phyloP scores from a whole-genome alignment of 2,329 filamentous ascomycete genomes.

The Alternaria hordeiaustralica region DNA sequence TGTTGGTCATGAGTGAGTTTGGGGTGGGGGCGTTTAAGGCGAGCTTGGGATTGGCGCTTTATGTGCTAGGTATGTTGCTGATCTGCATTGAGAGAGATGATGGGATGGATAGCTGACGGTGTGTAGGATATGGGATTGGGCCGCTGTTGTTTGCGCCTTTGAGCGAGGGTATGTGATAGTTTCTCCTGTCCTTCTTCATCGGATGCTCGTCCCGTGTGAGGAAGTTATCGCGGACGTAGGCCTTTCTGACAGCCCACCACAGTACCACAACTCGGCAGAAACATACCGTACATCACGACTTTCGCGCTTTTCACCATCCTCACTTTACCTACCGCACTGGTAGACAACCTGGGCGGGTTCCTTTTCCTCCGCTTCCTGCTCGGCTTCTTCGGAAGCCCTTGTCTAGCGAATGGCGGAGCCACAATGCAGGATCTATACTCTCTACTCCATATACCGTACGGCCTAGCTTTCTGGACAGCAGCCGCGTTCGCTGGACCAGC shows the following conservation, averaged over 20 bases:
- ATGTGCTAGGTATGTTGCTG: conserved; percentile 57
- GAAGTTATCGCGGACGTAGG: not conserved
- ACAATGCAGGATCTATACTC: conserved; percentile 49
- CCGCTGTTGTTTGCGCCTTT: conserved; percentile 71
- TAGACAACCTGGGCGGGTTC: conserved; percentile 67
- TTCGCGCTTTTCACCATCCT: conserved; percentile 73
- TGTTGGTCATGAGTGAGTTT: conserved; percentile 61
- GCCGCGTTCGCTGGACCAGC: conserved; percentile 68
- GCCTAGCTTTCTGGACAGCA: conserved; percentile 53
- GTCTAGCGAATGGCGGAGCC: conserved; percentile 49
- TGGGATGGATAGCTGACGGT: not conserved
- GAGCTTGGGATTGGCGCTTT: conserved; percentile 66
- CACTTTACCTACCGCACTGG: conserved; percentile 68
- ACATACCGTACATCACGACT: conserved; percentile 70
- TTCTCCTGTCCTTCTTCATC: not conserved
- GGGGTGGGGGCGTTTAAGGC: conserved; percentile 60
- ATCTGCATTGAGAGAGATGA: rapidly evolving
- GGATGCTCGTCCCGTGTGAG: not conserved
- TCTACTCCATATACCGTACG: conserved; percentile 54
- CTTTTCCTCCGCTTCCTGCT: conserved; percentile 59
- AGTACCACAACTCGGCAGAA: conserved; percentile 61
- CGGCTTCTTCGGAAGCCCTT: conserved; percentile 50
- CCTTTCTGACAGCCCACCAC: not conserved
- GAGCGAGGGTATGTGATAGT: conserved; percentile 54
- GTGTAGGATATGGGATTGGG: conserved; percentile 63